Conservation (phyloP, 1,284 basidiomycete species). For the Gymnopus androsaceus region DNA sequence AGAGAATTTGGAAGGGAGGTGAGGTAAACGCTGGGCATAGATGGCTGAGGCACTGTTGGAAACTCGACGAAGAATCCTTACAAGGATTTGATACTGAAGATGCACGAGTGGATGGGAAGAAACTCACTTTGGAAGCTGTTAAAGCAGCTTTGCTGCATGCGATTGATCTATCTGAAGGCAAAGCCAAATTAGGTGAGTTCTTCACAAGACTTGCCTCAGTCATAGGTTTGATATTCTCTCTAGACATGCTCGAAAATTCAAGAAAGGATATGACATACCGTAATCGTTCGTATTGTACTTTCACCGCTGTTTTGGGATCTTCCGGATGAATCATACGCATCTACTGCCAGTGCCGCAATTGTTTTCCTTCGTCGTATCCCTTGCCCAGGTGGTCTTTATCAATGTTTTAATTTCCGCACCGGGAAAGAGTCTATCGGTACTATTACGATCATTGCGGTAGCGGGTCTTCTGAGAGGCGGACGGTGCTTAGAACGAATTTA, state of each 20-base stretch:
- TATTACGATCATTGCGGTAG: too few species aligned
- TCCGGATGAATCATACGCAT: too few species aligned
- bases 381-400: too few species aligned
- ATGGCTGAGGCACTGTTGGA: conserved; percentile 10
- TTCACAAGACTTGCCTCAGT: not conserved
- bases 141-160: conserved; percentile 12
- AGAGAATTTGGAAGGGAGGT: conserved; percentile 8
- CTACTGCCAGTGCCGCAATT: too few species aligned
- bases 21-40: conserved; percentile 13
- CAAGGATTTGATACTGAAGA: not conserved
- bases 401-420: too few species aligned
- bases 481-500: too few species aligned
- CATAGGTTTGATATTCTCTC: not conserved
- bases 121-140: not conserved
- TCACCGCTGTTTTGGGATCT: too few species aligned
- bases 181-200: conserved; percentile 9
- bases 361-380: too few species aligned
- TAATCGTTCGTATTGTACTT: not conserved
- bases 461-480: too few species aligned
- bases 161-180: conserved; percentile 9
- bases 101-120: conserved; percentile 2
- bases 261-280: not conserved
- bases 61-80: not conserved
- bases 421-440: too few species aligned
- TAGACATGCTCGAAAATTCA: conserved; percentile 3